These are phyloP conservation scores for Coemansia sp. DNA, from an alignment of 192 early-diverging fungal species.

Conservation along the genomic window DNA sequence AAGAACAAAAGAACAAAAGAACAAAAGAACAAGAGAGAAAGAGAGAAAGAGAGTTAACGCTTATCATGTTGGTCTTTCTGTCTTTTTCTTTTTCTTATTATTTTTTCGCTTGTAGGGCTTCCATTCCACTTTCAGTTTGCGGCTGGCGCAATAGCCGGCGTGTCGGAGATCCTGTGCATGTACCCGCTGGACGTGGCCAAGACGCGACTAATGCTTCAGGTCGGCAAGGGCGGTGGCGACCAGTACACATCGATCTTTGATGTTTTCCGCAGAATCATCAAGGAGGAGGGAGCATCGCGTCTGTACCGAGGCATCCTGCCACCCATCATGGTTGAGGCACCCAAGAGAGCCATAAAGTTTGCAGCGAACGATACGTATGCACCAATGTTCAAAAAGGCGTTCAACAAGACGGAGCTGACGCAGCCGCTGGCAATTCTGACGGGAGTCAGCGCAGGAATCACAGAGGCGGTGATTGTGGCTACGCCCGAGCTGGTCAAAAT, in stretches of 20 bases:
- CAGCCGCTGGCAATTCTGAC: slow-evolving; percentile 79
- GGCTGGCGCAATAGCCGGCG: slow-evolving; percentile 77
- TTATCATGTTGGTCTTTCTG: background rate
- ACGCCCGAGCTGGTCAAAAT: slow-evolving; percentile 96
- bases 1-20: too few relatives aligned
- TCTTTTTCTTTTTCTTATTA: background rate
- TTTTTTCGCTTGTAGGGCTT: slow-evolving; percentile 55
- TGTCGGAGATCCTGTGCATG: slow-evolving; percentile 93
- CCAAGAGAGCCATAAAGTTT: slow-evolving; percentile 98
- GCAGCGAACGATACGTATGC: slow-evolving; percentile 89
- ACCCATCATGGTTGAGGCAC: slow-evolving; percentile 96
- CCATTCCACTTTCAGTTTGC: slow-evolving; percentile 80
- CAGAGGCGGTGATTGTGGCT: slow-evolving; percentile 89
- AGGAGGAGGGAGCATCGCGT: slow-evolving; percentile 65
- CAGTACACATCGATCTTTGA: slow-evolving; percentile 67
- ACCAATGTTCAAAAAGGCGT: slow-evolving; percentile 65
- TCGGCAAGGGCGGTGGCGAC: slow-evolving; percentile 57
- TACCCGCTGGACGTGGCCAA: slow-evolving; percentile 96
- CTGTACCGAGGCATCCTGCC: slow-evolving; percentile 94
- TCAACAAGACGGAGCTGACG: slow-evolving; percentile 71
- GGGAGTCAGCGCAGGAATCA: slow-evolving; percentile 87
- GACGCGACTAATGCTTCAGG: slow-evolving; percentile 88
- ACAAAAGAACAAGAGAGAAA: background rate
- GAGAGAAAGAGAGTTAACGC: background rate
- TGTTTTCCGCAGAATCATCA: slow-evolving; percentile 66